phyloP scores from a whole-genome alignment of 2,329 filamentous ascomycete species.

The Venturia carpophila region DNA sequence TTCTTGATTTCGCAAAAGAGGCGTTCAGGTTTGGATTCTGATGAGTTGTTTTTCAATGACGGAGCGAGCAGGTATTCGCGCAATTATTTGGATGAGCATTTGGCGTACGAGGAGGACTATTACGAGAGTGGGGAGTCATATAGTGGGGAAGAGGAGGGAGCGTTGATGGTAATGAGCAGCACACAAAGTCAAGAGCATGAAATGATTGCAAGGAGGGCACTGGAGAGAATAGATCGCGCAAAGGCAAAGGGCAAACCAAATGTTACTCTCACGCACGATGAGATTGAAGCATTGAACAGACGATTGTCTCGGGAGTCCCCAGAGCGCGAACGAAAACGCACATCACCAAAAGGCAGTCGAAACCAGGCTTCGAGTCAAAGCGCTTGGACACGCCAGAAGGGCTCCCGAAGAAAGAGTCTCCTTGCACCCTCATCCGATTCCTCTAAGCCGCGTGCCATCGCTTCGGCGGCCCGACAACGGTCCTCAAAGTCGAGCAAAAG shows the following conservation, averaged over 20 bases:
- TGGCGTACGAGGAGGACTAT: constrained; percentile 39
- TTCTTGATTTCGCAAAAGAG: constrained; percentile 25
- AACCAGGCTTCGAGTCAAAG: background rate
- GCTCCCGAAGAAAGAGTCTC: constrained; percentile 11
- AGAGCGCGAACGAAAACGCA: constrained; percentile 11
- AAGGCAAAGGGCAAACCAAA: constrained; percentile 68
- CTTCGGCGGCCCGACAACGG: background rate
- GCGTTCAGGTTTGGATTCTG: constrained; percentile 33
- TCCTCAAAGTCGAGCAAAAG: constrained; percentile 8
- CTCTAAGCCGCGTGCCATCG: constrained; percentile 12
- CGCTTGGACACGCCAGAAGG: constrained; percentile 15
- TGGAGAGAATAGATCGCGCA: constrained; percentile 72
- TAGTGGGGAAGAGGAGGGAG: constrained; percentile 38
- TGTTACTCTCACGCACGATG: constrained; percentile 70
- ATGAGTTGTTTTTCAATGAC: constrained; percentile 43
- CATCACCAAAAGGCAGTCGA: constrained; percentile 3
- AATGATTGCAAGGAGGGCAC: constrained; percentile 64
- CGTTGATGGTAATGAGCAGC: constrained; percentile 24
- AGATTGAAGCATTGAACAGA: constrained; percentile 61
- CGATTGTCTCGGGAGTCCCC: constrained; percentile 14
- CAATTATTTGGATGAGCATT: constrained; percentile 38
- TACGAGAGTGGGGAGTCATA: constrained; percentile 46
- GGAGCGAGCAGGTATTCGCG: constrained; percentile 38
- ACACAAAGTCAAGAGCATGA: constrained; percentile 58
- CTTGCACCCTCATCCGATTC: constrained; percentile 2